A percentile compares a stretch with the other conserved stretches of the same genome.
phyloP scores from a whole-genome alignment of 768 basidiomycete genomes.

The Amanita thiersii region DNA sequence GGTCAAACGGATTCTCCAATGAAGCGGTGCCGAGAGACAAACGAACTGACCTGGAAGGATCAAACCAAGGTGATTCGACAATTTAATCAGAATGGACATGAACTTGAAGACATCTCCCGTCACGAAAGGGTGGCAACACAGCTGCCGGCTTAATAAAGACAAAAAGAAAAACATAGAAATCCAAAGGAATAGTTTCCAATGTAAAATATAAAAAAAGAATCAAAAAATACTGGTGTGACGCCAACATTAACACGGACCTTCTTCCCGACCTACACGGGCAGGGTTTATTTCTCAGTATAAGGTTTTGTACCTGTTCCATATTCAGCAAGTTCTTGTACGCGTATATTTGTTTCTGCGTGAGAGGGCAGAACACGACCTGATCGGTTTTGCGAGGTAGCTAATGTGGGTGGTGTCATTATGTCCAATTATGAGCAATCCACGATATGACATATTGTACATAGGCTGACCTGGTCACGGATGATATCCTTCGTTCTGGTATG shows the following conservation, averaged over 20 bases:
- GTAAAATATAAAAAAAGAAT: no score
- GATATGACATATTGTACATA: no score
- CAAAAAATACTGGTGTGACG: neutral
- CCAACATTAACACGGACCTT: conserved; percentile 29
- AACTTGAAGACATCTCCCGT: conserved; percentile 67
- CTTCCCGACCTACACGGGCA: conserved; percentile 66
- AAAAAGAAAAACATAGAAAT: neutral
- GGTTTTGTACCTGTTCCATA: conserved; percentile 59
- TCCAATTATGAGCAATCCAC: no score
- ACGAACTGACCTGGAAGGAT: conserved; percentile 64
- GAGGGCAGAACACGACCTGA: conserved; percentile 88
- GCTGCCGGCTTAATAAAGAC: conserved; percentile 24
- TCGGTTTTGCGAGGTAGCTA: conserved; percentile 79
- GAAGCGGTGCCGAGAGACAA: no score
- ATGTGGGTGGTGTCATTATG: no score
- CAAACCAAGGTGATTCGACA: conserved; percentile 83
- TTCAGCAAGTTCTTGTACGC: conserved; percentile 68
- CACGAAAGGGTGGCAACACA: conserved; percentile 37
- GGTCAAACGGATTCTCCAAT: neutral
- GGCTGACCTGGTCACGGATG: conserved; percentile 56
- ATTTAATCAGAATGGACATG: conserved; percentile 75
- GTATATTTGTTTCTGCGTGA: conserved; percentile 59
- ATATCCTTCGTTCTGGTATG: conserved; percentile 61
- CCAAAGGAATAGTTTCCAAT: conserved; percentile 10
- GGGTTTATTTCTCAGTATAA: conserved; percentile 60